phyloP scores from a whole-genome alignment of 108 stramenopile genomes.

The Skeletonema potamos region DNA sequence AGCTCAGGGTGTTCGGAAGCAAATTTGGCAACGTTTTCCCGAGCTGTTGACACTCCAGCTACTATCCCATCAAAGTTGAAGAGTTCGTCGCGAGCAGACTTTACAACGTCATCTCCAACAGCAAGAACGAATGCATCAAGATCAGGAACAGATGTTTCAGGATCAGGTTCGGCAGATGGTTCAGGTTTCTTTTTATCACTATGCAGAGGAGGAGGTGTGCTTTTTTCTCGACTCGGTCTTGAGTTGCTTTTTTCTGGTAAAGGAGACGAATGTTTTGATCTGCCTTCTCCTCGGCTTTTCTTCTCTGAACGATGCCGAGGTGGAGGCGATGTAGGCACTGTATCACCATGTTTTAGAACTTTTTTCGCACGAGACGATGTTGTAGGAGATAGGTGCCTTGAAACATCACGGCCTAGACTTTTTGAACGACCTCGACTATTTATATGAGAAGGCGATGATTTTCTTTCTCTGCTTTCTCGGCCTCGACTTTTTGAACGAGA shows the following conservation, averaged over 20 bases:
- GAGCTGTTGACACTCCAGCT: neutral
- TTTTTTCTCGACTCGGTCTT: neutral
- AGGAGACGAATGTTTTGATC: neutral
- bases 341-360: neutral
- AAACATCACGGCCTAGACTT: neutral
- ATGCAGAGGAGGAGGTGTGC: neutral
- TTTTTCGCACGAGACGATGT: too few species aligned
- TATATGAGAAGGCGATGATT: neutral
- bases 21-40: neutral
- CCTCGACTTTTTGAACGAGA: neutral
- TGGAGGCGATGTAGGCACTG: too few species aligned
- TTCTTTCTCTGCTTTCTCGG: too few species aligned
- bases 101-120: neutral
- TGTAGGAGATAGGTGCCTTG: too few species aligned
- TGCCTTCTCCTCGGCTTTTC: neutral
- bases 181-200: neutral
- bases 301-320: neutral
- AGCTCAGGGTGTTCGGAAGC: neutral
- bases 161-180: neutral
- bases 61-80: neutral
- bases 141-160: neutral
- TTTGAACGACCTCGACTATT: neutral
- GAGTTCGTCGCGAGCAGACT: neutral
- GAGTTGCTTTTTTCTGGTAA: neutral
- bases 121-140: too few species aligned